phyloP scores from a whole-genome alignment of 106 monocot species.

The Gastrodia elata region DNA sequence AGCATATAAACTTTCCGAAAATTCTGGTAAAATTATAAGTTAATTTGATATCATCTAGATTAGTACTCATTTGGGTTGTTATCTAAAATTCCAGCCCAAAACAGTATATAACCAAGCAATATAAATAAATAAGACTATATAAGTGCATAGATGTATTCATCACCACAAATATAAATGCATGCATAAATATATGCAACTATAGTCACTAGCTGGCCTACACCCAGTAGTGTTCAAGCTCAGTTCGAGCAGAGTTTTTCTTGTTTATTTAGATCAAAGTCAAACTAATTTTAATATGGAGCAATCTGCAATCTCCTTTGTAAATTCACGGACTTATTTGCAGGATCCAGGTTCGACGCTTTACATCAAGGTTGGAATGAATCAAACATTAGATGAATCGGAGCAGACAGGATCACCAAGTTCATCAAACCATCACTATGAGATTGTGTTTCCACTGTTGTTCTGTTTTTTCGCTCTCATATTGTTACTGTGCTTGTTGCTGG shows the following conservation, averaged over 20 bases:
- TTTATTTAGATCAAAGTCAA: not conserved
- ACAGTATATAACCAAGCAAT: not conserved
- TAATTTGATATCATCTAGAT: not conserved
- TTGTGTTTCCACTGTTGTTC: constrained; percentile 26
- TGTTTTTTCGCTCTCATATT: constrained; percentile 17
- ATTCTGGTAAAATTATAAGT: not conserved
- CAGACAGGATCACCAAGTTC: constrained; percentile 2
- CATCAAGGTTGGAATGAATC: constrained; percentile 17
- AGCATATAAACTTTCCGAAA: no score
- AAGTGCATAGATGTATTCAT: not conserved
- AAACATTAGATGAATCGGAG: not conserved
- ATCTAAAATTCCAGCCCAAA: not conserved
- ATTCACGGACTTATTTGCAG: constrained; percentile 7
- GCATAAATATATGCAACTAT: not conserved
- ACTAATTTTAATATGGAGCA: not conserved
- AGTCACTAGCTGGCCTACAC: not conserved
- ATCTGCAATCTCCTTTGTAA: not conserved
- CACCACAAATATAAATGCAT: not conserved
- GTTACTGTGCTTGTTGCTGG: constrained; percentile 16
- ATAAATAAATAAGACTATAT: not conserved
- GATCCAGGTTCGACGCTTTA: constrained; percentile 33
- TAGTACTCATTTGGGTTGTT: not conserved
- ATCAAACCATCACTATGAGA: not conserved
- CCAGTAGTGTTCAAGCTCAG: not conserved
- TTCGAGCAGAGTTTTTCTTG: not conserved